These are phyloP conservation scores for Amanita rubescens DNA, from an alignment of 768 basidiomycete species.

Conservation along the genomic window DNA sequence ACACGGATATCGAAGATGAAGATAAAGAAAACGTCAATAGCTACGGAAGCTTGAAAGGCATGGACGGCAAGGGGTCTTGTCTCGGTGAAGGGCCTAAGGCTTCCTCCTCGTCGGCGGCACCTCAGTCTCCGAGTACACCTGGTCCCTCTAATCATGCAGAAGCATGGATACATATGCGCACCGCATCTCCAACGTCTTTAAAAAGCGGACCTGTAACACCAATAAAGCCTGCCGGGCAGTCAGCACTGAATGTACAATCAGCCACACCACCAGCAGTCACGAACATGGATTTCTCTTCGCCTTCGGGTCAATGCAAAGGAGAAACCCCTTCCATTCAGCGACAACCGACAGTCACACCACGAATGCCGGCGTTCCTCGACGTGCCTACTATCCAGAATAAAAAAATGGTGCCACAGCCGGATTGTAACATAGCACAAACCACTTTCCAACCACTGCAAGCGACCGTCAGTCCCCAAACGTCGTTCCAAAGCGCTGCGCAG, in stretches of 20 bases:
- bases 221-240: background rate
- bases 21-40: constrained; percentile 1
- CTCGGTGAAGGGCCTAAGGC: background rate
- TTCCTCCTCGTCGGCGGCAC: background rate
- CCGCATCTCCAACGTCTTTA: too few species aligned
- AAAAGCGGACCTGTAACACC: too few species aligned
- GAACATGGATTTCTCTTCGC: background rate
- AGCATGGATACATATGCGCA: background rate
- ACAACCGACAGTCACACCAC: background rate
- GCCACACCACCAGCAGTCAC: too few species aligned
- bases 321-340: background rate
- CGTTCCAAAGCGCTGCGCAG: background rate
- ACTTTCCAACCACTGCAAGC: background rate
- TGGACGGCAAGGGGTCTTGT: background rate
- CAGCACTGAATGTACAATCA: background rate
- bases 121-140: background rate
- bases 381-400: background rate
- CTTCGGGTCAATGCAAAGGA: background rate
- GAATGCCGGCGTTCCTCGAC: background rate
- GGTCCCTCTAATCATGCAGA: background rate
- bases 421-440: background rate
- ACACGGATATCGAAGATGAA: constrained; percentile 3
- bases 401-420: background rate
- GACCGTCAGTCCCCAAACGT: background rate
- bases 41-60: background rate